Conservation (phyloP, 1,284 basidiomycete species). For the Rhizopogon hawkerae region DNA sequence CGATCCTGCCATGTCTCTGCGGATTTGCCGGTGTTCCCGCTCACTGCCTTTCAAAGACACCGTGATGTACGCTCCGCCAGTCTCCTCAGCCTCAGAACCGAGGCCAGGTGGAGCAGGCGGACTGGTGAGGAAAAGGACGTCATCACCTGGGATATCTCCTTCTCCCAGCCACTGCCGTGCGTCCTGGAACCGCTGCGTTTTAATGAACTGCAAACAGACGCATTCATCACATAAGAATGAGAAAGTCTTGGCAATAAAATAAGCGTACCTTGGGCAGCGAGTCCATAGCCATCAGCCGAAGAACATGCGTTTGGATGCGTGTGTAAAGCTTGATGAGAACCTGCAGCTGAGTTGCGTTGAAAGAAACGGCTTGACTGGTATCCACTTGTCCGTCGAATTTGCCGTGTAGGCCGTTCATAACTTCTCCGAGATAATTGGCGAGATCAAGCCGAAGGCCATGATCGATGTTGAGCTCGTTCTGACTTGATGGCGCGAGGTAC, state of each 20-base stretch:
- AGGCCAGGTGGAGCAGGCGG: slow-evolving; percentile 63
- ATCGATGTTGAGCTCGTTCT: slow-evolving; percentile 96
- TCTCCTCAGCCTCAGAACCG: slow-evolving; percentile 43
- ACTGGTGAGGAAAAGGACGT: slow-evolving; percentile 45
- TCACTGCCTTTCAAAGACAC: slow-evolving; percentile 69
- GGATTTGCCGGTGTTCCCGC: slow-evolving; percentile 43
- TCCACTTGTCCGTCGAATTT: slow-evolving; percentile 76
- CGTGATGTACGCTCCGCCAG: slow-evolving; percentile 77
- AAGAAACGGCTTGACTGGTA: slow-evolving; percentile 64
- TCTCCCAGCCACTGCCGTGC: slow-evolving; percentile 70
- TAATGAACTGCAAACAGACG: slow-evolving; percentile 57
- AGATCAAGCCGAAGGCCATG: slow-evolving; percentile 93
- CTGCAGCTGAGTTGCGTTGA: slow-evolving; percentile 92
- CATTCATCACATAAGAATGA: slow-evolving; percentile 4
- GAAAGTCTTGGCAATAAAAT: slow-evolving; percentile 1
- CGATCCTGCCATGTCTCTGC: slow-evolving; percentile 21
- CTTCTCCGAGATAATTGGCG: slow-evolving; percentile 85
- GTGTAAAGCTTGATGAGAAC: slow-evolving; percentile 91
- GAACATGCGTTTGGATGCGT: slow-evolving; percentile 94
- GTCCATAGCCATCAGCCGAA: slow-evolving; percentile 96
- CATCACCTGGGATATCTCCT: slow-evolving; percentile 56
- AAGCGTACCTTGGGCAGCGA: slow-evolving; percentile 82
- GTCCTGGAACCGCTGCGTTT: slow-evolving; percentile 69
- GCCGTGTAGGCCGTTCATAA: slow-evolving; percentile 68
- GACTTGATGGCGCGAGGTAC: slow-evolving; percentile 91